Conservation (phyloP, 208 protist species). For the Trypanosoma vivax region DNA sequence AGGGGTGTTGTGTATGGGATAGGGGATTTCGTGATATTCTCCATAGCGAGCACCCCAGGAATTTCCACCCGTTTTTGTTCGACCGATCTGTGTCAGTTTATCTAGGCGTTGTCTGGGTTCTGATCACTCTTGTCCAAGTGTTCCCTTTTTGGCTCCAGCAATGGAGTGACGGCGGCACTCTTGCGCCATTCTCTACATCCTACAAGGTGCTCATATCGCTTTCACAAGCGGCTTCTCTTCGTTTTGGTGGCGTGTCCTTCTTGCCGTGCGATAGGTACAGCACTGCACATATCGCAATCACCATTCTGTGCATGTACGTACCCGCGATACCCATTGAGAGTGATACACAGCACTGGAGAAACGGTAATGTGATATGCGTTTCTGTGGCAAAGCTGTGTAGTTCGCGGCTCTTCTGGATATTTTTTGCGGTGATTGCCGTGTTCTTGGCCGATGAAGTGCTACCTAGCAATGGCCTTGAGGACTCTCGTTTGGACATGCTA, state of each 20-base stretch:
- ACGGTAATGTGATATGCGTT: slow-evolving; percentile 60
- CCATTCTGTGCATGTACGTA: slow-evolving; percentile 72
- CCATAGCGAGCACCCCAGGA: slow-evolving; percentile 29
- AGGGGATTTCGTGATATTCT: slow-evolving; percentile 50
- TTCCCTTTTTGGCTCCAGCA: slow-evolving; percentile 65
- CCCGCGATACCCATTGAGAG: slow-evolving; percentile 72
- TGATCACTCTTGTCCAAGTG: slow-evolving; percentile 47
- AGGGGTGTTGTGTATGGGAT: slow-evolving; percentile 19
- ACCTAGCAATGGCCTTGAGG: slow-evolving; percentile 16
- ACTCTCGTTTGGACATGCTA: slow-evolving; percentile 58
- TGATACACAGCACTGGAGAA: slow-evolving; percentile 66
- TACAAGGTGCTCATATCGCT: slow-evolving; percentile 70
- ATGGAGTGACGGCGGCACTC: slow-evolving; percentile 36
- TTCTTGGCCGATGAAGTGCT: slow-evolving; percentile 45
- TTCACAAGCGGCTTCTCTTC: slow-evolving; percentile 56
- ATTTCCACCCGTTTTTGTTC: slow-evolving; percentile 76
- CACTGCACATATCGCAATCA: slow-evolving; percentile 63
- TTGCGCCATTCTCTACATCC: slow-evolving; percentile 28
- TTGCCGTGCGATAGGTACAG: slow-evolving; percentile 56
- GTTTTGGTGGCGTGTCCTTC: slow-evolving; percentile 70
- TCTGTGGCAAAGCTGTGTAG: slow-evolving; percentile 58
- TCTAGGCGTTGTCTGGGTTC: slow-evolving; percentile 43
- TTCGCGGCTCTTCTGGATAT: slow-evolving; percentile 76
- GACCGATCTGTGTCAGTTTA: slow-evolving; percentile 37
- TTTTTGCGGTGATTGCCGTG: slow-evolving; percentile 48